A percentile compares a stretch with the other conserved stretches of the same genome.
Conservation (phyloP, 768 basidiomycete genomes). For the Xanthoconium stramineum region DNA sequence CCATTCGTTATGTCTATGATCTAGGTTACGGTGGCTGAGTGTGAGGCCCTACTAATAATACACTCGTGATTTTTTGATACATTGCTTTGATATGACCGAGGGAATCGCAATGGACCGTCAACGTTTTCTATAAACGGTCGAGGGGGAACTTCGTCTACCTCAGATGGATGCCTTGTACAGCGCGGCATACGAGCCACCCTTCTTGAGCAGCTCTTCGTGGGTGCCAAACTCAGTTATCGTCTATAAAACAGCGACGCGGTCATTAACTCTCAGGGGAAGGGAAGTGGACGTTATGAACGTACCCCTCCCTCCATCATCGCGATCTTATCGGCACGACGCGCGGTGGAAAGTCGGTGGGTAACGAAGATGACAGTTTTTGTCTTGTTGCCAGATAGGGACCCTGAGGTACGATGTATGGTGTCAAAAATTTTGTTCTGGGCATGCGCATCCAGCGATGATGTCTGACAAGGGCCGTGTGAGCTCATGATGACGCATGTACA, state of each 20-base stretch:
- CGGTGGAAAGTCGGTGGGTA: slow-evolving; percentile 78
- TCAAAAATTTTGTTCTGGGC: slow-evolving; percentile 80
- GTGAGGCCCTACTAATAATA: slow-evolving; percentile 16
- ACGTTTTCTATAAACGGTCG: slow-evolving; percentile 3
- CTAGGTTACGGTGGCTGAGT: slow-evolving; percentile 24
- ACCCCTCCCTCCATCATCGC: slow-evolving; percentile 82
- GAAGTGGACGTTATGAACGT: slow-evolving; percentile 22
- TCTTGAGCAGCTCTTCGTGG: slow-evolving; percentile 61
- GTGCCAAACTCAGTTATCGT: slow-evolving; percentile 75
- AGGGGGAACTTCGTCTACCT: slow-evolving; percentile 9
- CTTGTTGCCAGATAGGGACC: slow-evolving; percentile 50
- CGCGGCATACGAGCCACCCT: slow-evolving; percentile 62
- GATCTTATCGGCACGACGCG: slow-evolving; percentile 80
- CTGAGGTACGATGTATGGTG: slow-evolving; percentile 65
- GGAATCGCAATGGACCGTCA: slow-evolving; percentile 7
- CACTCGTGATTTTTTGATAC: slow-evolving; percentile 23
- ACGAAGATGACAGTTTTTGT: slow-evolving; percentile 78
- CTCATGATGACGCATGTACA: slow-evolving; percentile 3
- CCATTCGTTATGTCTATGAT: slow-evolving; percentile 18
- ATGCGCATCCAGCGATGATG: slow-evolving; percentile 74
- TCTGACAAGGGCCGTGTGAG: slow-evolving; percentile 39
- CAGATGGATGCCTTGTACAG: slow-evolving; percentile 69
- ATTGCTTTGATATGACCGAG: slow-evolving; percentile 21
- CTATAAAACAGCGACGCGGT: slow-evolving; percentile 35
- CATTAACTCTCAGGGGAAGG: slow-evolving; percentile 17